A percentile compares a stretch with the other conserved stretches of the same genome.
These are phyloP conservation scores for Viola pubescens DNA, from an alignment of 441 rosid genomes.

Conservation along the genomic window DNA sequence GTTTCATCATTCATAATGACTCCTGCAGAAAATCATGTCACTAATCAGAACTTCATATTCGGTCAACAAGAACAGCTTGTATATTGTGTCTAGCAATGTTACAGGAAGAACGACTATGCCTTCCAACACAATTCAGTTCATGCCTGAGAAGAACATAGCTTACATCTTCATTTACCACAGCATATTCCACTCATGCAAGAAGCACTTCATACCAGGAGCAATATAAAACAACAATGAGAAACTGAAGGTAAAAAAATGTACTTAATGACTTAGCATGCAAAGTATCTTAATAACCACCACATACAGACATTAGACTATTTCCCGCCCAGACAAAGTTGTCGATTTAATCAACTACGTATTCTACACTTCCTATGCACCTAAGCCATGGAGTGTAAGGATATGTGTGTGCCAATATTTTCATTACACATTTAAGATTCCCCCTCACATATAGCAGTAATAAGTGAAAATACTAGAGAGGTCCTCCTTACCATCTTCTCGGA, in stretches of 20 bases:
- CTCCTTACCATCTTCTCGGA: constrained; percentile 88
- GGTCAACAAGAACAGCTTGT: neutral
- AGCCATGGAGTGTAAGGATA: no score
- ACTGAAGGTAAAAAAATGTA: neutral
- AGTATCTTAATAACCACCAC: neutral
- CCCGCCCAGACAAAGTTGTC: neutral
- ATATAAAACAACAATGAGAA: neutral
- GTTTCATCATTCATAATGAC: constrained; percentile 97
- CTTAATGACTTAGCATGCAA: neutral
- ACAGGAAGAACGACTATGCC: neutral
- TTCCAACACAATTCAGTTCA: no score
- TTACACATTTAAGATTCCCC: no score
- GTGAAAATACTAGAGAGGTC: neutral
- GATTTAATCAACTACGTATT: neutral
- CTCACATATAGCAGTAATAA: no score
- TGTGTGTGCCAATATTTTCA: no score
- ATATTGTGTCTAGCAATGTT: neutral
- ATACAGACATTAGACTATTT: neutral
- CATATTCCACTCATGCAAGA: neutral
- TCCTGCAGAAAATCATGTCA: constrained; percentile 38
- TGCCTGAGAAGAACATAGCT: neutral
- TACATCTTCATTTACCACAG: neutral
- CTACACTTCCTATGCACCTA: no score
- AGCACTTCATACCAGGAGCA: neutral
- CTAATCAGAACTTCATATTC: constrained; percentile 9